Evolutionary conservation across 352 stramenopile species (phyloP), one percentile per base, ranked within the genome.

Genomic region (Thalassiosira sp.): DNA sequence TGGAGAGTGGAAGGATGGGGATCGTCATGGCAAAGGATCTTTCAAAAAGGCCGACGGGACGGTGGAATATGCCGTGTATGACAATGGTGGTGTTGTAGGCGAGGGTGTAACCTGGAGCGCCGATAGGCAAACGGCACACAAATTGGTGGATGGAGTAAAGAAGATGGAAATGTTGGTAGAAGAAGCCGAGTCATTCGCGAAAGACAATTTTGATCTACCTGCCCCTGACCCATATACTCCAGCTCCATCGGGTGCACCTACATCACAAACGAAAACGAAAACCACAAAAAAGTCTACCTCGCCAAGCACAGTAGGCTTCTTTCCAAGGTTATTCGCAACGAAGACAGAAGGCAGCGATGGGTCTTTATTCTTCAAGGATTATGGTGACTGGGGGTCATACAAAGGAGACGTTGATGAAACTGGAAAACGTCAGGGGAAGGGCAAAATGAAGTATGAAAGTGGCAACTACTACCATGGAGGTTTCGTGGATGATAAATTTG

Each of bases 401-500:
- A 46, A 73, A 11, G 70, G 70, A 42, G 43, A 64, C 22, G 22
- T 79, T 16, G 61, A 79, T n/a, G 48, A 16, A n/a, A 28, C 56
- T 22, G 70, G 62, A 18, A 66, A 79, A 16, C 51, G 70, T 27
- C 56, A 64, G 20, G 61, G 70, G 16, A 68, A 79, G 15, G 70
- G 70, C 25, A 72, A 59, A 40, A 79, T 79, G 52, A 79, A 42
- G 16, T 79, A 79, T 25, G 28, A 60, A 25, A 59, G 5, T 48
- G 51, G 58, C 16, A 42, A 40, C 27, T n/a, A n/a, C n/a, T n/a
- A 76, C 22, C 56, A 61, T 13, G 67, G 67, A 20, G 31, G 24
- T 24, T 69, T 76, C 51, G 48, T 78, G 2, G 40, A 78, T 42
- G 59, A 78, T 25, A 45, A 70, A 53, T 76, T 70, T 13, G 28